Evolutionary conservation across 257 asterid species (phyloP).

Genomic region (Nicotiana noctiflora): DNA sequence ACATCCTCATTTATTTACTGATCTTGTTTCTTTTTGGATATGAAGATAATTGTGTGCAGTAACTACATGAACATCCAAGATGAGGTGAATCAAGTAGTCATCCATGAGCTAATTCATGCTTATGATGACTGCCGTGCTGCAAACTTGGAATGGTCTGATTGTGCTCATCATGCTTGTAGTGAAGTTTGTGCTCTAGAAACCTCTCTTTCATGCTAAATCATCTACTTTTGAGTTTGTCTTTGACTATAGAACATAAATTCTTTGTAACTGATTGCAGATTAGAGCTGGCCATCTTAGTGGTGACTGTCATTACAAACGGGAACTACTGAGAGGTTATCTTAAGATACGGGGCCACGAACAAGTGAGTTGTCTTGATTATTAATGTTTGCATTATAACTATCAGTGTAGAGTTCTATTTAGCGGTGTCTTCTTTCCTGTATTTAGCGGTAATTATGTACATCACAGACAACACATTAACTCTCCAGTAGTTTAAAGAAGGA

Average conservation of each 20-base stretch:
- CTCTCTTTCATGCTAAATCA: background rate
- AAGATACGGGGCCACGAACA: slow-evolving; percentile 76
- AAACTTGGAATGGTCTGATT: slow-evolving; percentile 71
- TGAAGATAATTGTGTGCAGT: slow-evolving; percentile 62
- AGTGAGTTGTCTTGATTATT: slow-evolving; percentile 27
- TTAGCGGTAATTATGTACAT: background rate
- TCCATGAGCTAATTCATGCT: slow-evolving; percentile 95
- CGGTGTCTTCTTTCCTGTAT: background rate
- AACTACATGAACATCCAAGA: slow-evolving; percentile 72
- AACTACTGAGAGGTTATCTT: slow-evolving; percentile 62
- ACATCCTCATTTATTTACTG: background rate
- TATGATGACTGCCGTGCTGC: slow-evolving; percentile 86
- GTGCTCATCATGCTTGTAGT: slow-evolving; percentile 91
- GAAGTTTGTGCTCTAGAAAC: slow-evolving; percentile 42
- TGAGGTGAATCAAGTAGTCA: slow-evolving; percentile 81
- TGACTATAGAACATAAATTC: background rate
- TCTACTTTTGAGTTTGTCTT: background rate
- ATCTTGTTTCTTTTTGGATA: background rate
- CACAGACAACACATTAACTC: background rate
- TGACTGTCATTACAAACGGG: slow-evolving; percentile 88
- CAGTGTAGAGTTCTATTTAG: background rate
- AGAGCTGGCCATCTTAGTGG: slow-evolving; percentile 95
- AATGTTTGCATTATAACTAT: background rate
- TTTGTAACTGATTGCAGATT: slow-evolving; percentile 34
- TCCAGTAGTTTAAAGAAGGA: background rate